Evolutionary conservation across 805 yeast genomes (phyloP).

Genomic region (Sungouiella blattae): DNA sequence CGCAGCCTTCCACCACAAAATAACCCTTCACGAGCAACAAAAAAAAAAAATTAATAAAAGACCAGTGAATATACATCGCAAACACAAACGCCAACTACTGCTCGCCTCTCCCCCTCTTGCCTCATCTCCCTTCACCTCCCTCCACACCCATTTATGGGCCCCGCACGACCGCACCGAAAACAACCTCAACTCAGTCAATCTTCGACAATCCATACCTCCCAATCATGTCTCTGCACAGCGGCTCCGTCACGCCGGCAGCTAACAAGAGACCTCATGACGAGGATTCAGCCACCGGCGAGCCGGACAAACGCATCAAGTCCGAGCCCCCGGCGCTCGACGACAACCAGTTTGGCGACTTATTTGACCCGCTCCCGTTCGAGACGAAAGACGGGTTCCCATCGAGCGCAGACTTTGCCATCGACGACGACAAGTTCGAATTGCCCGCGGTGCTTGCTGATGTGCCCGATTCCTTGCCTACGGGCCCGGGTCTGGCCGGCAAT

Average conservation of each 20-base stretch:
- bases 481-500: not conserved
- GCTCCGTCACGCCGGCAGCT: slow-evolving; percentile 5
- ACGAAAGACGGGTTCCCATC: slow-evolving; percentile 6
- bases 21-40: no score
- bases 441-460: slow-evolving; percentile 14
- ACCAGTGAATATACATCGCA: no score
- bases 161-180: slow-evolving; percentile 1
- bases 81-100: no score
- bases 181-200: not conserved
- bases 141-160: not conserved
- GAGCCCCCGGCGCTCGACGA: slow-evolving; percentile 8
- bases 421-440: slow-evolving; percentile 9
- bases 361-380: slow-evolving; percentile 19
- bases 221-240: slow-evolving; percentile 6
- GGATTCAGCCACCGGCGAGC: slow-evolving; percentile 2
- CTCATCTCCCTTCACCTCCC: no score
- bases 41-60: no score
- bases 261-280: slow-evolving; percentile 12
- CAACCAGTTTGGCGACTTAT: slow-evolving; percentile 11
- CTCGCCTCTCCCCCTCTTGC: no score
- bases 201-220: not conserved
- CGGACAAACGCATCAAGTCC: slow-evolving; percentile 9
- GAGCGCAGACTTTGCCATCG: slow-evolving; percentile 8
- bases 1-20: no score
- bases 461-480: not conserved